Base-by-base conservation (phyloP, 2,329 filamentous ascomycete species). In the Karstenula rhodostoma region DNA sequence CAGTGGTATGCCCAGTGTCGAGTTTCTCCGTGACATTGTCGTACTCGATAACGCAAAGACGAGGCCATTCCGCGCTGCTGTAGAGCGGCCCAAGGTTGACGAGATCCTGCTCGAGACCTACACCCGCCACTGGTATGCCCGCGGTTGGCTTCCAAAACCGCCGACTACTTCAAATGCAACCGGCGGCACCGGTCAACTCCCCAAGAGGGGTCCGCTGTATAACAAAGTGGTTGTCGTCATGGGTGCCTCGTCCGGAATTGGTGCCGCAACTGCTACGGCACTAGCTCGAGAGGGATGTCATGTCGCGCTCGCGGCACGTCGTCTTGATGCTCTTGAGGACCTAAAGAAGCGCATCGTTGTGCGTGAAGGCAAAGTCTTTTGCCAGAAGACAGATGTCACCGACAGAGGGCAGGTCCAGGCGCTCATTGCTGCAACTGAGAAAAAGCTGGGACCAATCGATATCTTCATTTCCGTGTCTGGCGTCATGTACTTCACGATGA, bases 401-500 rank as follows among this genome's bases (percentile, higher is more conserved):
- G 82, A 87, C 69, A 85, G 82, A 62, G 76, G 78, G 4, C 84
- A 93, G 68, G 90, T 93, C 5, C 86, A 90, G 67, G 83, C 84
- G 0, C 86, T 94, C 3, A 81, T 94, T 62, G 77, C 79, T 3
- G 81, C 85, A 0, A 83, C 90, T 1, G 81, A 81, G 27, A 82
- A 85, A 48, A 81, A 88, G 67, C 87, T 94, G 0, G 91, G 91
- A 0, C 86, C 89, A 0, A 82, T 94, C 47, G 91, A 94, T 73
- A 91, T 94, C 54, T 84, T 94, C n/a, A 87, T 94, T 52, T 88
- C 88, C 43, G 92, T 90, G 71, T 92, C 91, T 0, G 91, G 91
- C 37, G 91, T 94, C 73, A 94, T 94, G 91, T 94, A 94, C 80
- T 94, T 89, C 79, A 94, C 91, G 57, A 89, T 94, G 88, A 94